phyloP scores from a whole-genome alignment of 371 early-diverging fungal genomes.

The Mucor indicus region DNA sequence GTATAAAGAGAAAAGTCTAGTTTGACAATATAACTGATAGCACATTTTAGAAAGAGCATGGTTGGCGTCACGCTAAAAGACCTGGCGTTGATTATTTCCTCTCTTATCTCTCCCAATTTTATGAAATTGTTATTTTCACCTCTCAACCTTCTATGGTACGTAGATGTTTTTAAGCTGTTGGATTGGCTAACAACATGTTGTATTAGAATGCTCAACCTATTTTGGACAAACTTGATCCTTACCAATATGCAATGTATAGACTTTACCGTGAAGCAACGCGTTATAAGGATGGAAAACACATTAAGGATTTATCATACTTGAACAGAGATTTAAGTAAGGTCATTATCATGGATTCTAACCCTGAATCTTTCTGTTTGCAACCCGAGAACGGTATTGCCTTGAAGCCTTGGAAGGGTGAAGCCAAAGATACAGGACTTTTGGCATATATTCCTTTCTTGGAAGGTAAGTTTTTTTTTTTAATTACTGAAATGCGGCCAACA shows the following conservation, averaged over 20 bases:
- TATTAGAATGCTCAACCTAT: constrained; percentile 75
- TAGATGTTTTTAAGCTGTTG: neutral
- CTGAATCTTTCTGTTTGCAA: constrained; percentile 77
- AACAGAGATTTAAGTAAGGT: constrained; percentile 93
- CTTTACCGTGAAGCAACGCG: constrained; percentile 89
- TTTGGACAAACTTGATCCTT: constrained; percentile 87
- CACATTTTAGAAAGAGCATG: constrained; percentile 63
- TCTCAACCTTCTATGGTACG: constrained; percentile 69
- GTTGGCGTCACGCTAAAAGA: constrained; percentile 94
- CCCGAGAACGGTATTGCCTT: constrained; percentile 88
- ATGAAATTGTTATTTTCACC: constrained; percentile 94
- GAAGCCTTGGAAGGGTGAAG: constrained; percentile 85
- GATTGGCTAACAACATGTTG: neutral
- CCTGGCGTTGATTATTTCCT: constrained; percentile 95
- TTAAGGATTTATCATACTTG: constrained; percentile 89
- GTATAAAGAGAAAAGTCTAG: neutral
- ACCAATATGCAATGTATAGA: constrained; percentile 79
- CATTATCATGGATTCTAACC: constrained; percentile 89
- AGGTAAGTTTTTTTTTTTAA: constrained; percentile 34
- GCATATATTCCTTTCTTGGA: constrained; percentile 92
- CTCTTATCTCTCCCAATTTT: constrained; percentile 84
- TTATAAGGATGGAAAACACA: constrained; percentile 79
- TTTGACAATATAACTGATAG: neutral
- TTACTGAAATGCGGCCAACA: too few relatives aligned
- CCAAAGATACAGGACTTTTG: constrained; percentile 76